Evolutionary conservation across 208 protist species (phyloP), one percentile per base, ranked within the genome.

Genomic region (Acanthamoeba rhysodes): DNA sequence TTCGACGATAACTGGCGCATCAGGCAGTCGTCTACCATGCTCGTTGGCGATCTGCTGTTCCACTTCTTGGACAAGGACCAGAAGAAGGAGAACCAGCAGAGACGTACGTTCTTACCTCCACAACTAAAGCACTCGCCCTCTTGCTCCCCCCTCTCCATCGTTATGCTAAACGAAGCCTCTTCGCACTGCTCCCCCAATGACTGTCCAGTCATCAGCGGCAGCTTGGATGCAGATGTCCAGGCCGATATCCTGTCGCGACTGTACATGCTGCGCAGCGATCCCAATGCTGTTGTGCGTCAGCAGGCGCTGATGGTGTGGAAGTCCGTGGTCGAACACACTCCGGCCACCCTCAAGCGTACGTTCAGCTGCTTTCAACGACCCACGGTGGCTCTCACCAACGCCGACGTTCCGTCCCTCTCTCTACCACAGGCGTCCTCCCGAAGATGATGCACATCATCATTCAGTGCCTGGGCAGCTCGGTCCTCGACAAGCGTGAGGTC

Each of bases 1-100:
- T 98, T 98, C 85, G 94, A 98, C 93, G 97, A 98, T 66, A 97
- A 97, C 82, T 98, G 98, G 98, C 87, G 97, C 66, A 98, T 98
- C 80, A 95, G 97, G 34, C 85, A 97, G 34, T 95, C 87, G 32
- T 94, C 90, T 22, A 53, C 55, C 32, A 22, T 94, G 59, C 96
- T 98, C 16, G 78, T 98, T 29, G 98, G 97, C 50, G 97, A 98
- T 95, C 92, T 98, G 8, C 95, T 98, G n/a, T 98, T 94, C 88
- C 90, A 94, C 50, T 82, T 94, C 59, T 16, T 94, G 48, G 68
- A 80, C 68, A 94, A 94, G 70, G 90, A 59, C 55, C 45, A 68
- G 50, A 94, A 94, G 90, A 94, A 64, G 50, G 90, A 94, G 62
- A 91, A 68, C 84, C 84, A 91, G 45, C 55, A 53, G 41, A 37